Evolutionary conservation across 1,139 yeast species (phyloP), one percentile per base, ranked within the genome.

Genomic region (Suhomyces panamericanus): DNA sequence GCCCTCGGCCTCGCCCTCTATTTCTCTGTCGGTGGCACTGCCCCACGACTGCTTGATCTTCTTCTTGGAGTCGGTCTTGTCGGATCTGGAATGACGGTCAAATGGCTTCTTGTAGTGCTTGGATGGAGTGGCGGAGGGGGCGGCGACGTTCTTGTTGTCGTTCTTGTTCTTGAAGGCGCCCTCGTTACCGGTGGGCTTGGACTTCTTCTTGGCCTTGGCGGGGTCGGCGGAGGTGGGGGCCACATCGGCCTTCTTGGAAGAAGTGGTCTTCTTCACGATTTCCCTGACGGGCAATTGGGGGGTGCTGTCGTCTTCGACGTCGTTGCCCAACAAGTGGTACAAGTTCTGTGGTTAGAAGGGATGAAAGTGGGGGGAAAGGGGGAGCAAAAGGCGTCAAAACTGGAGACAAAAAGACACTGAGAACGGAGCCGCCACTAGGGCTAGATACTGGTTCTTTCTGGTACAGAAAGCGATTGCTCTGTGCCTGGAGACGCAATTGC

Each of bases 51-150:
- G 86, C 70, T 78, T 80, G 64, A 85, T 77, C 73, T 86, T 85
- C 85, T 90, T 90, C 61, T 78, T 80, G 61, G 96, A 76, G 76
- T 90, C 97, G 61, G 83, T 73, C 79, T 85, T 86, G 64, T 85
- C 88, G 55, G 87, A 65, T 79, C 87, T 87, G 56, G 91, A 82
- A 68, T 85, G 95, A 75, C 95, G 95, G 78, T 86, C 95, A 55
- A 73, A 63, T 64, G 83, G 81, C 66, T 74, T 79, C 75, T 81
- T 83, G 66, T 76, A 70, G 75, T 80, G 86, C 60, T 78, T 76
- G 52, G 78, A 57, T 39, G 76, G 69, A 48, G 79, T 73, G 38
- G 75, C 51, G 39, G 78, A 70, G 66, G 88, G 83, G 50, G 77
- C 85, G 53, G 81, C 75, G 56, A 79, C 80, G 49, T 78, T 68